Percentiles rank a stretch among this genome's conserved stretches.
These are phyloP conservation scores for Paramecium sonneborni DNA, from an alignment of 73 alveolate species.

Conservation along the genomic window DNA sequence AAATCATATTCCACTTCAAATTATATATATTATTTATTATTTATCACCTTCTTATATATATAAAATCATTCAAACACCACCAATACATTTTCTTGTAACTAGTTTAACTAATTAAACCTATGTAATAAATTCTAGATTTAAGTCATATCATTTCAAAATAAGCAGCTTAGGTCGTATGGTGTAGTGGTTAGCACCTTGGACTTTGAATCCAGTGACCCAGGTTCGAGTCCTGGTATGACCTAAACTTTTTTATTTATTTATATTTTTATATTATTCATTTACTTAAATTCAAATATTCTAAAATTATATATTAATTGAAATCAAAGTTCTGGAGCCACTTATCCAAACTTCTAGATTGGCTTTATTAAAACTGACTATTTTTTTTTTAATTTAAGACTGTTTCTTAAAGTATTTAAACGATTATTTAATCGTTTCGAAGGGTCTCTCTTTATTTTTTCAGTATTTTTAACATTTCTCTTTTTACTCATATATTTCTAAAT, in stretches of 20 bases:
- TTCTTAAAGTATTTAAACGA: not conserved
- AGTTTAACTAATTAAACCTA: not conserved
- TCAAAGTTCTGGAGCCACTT: not conserved
- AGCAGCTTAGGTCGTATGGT: slow-evolving; percentile 76
- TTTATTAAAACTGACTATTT: not conserved
- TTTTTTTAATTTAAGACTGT: not conserved
- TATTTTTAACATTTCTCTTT: not conserved
- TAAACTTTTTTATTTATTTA: not conserved
- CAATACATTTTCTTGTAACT: too few relatives aligned
- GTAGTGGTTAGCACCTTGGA: slow-evolving; percentile 87
- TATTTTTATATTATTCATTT: not conserved
- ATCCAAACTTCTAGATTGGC: not conserved
- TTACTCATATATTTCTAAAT: not conserved
- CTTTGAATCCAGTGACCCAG: slow-evolving; percentile 86
- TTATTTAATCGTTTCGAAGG: not conserved
- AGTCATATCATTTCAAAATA: not conserved
- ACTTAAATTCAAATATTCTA: not conserved
- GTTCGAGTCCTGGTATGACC: slow-evolving; percentile 83
- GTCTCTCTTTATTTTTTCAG: not conserved
- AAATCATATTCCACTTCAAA: not conserved
- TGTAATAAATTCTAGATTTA: not conserved
- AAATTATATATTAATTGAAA: not conserved
- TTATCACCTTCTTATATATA: too few relatives aligned
- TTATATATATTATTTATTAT: too few relatives aligned
- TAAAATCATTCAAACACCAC: too few relatives aligned